Evolutionary conservation across 2,329 filamentous ascomycete genomes (phyloP), one percentile per base, ranked within the genome.

Genomic region (Hymenoscyphus linearis): DNA sequence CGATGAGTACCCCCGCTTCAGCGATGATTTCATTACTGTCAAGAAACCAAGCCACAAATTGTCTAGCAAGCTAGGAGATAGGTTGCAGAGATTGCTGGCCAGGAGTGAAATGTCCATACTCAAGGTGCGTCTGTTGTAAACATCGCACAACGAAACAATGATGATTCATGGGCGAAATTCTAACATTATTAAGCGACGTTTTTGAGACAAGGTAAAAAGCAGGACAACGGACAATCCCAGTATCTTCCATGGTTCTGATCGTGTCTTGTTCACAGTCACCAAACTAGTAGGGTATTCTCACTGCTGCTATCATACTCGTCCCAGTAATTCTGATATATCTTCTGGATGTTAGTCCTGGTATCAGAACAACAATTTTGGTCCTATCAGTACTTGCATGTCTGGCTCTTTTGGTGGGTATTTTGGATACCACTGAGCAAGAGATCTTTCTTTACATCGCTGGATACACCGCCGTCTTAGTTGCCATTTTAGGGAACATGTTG

Each of bases 281-380:
- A 25, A 44, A 57, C 12, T 44, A 1, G 18, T 12, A 3, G 26
- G 31, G 27, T 18, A 37, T 57, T 22, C 12, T 57, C 35, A 27
- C n/a, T 37, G 18, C 22, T 2, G 14, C 26, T 4, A 35, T 56
- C 18, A 59, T 66, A 3, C 58, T 67, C 9, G 52, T 58, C 1
- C 65, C 65, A 0, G 56, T 67, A 22, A 60, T 64, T 27, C 10
- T 67, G 16, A 44, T 67, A 31, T 64, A 59, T 36, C 40, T 67
- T 2, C 18, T 22, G 2, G 13, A 53, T 25, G 14, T 67, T 26
- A 40, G 35, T 25, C 53, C 35, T 12, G 60, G 14, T 0, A 16
- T 47, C 7, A 63, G 59, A 62, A 57, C 64, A 9, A 56, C 26
- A 12, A 54, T 64, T 18, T 60, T 64, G 1, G 47, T 60, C 3